These are phyloP conservation scores for Paxillus ammoniavirescens DNA, from an alignment of 768 basidiomycete genomes.

Conservation along the genomic window DNA sequence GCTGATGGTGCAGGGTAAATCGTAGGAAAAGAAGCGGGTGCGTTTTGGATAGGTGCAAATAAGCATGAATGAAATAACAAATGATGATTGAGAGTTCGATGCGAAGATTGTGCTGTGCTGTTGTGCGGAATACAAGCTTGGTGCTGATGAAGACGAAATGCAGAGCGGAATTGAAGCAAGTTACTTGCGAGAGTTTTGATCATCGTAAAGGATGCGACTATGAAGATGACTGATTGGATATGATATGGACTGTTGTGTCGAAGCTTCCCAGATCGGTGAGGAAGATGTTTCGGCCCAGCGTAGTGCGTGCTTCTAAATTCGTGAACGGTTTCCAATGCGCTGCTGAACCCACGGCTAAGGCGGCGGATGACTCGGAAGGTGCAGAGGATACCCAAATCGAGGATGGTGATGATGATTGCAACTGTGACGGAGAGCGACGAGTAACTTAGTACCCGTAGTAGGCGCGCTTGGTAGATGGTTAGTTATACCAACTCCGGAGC, in stretches of 20 bases:
- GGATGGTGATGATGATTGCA: conserved; percentile 23
- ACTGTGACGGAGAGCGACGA: conserved; percentile 10
- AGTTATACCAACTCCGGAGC: conserved; percentile 11
- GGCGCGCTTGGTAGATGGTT: conserved; percentile 44
- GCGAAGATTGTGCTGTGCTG: conserved; percentile 32
- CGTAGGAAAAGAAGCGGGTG: conserved; percentile 21
- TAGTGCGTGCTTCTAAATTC: conserved; percentile 21
- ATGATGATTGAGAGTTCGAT: conserved; percentile 30
- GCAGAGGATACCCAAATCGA: conserved; percentile 28
- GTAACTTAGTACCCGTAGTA: conserved; percentile 56
- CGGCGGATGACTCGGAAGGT: conserved; percentile 16
- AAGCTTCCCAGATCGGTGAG: conserved; percentile 30
- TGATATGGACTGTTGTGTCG: conserved; percentile 10
- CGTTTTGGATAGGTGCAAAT: conserved; percentile 33
- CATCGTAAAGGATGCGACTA: conserved; percentile 22
- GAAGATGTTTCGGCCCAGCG: conserved; percentile 25
- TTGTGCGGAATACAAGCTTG: conserved; percentile 20
- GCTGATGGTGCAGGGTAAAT: conserved; percentile 30
- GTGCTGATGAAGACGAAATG: conserved; percentile 14
- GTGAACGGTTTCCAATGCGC: conserved; percentile 22
- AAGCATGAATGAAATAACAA: conserved; percentile 33
- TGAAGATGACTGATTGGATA: conserved; percentile 26
- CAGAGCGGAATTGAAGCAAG: conserved; percentile 20
- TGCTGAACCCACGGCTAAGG: conserved; percentile 13
- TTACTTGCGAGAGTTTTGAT: conserved; percentile 25